Conservation (phyloP, 331 rosid species). For the Malus hybrid region DNA sequence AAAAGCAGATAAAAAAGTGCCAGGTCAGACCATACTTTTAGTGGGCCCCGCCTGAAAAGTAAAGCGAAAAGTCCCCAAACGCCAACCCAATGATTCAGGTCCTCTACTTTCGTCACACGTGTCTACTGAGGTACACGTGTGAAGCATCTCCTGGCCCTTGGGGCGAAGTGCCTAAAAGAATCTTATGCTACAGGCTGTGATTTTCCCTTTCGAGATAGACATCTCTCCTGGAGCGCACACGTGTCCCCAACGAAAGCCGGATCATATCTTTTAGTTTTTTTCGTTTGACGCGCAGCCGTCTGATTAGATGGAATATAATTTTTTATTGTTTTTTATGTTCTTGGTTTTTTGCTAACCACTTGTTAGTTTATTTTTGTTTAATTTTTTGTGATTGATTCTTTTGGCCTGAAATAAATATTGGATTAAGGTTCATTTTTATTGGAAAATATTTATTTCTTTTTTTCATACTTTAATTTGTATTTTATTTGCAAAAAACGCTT, state of each 20-base stretch:
- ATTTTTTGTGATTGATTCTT: not conserved
- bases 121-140: not conserved
- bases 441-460: too few species aligned
- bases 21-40: not conserved
- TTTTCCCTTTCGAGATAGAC: not conserved
- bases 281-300: not conserved
- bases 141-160: not conserved
- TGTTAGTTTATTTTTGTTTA: too few species aligned
- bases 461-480: not conserved
- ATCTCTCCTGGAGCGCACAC: not conserved
- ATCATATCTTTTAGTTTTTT: not conserved
- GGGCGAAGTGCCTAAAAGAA: not conserved
- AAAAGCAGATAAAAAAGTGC: not conserved
- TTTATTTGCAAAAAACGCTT: too few species aligned
- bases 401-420: not conserved
- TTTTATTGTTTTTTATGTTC: too few species aligned
- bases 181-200: constrained; percentile 4
- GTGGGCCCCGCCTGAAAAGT: constrained; percentile 7
- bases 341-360: not conserved
- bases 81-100: not conserved
- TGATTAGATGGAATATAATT: not conserved
- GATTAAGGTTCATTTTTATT: too few species aligned
- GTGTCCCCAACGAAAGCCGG: not conserved
- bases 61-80: constrained; percentile 8
- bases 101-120: not conserved